These are phyloP conservation scores for Heliocybe sulcata DNA, from an alignment of 1,284 basidiomycete genomes.

Conservation along the genomic window DNA sequence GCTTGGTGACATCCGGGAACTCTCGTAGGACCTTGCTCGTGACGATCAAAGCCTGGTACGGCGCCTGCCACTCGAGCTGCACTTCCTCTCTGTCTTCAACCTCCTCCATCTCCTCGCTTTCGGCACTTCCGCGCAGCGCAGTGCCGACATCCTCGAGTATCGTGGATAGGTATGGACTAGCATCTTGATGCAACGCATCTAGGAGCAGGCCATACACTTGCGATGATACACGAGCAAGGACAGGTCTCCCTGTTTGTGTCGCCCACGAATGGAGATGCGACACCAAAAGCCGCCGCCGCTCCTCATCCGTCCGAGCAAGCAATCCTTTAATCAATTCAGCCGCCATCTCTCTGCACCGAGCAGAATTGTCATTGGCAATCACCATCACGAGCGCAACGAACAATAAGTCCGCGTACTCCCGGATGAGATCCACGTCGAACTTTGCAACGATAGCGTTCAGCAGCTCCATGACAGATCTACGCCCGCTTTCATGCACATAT, in stretches of 20 bases:
- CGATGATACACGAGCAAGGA: conserved; percentile 65
- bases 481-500: conserved; percentile 87
- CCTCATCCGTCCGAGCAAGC: conserved; percentile 59
- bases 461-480: conserved; percentile 89
- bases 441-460: conserved; percentile 80
- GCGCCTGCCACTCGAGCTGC: conserved; percentile 73
- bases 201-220: conserved; percentile 81
- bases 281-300: conserved; percentile 51
- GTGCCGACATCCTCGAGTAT: conserved; percentile 57
- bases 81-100: conserved; percentile 41
- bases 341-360: conserved; percentile 85
- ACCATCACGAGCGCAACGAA: conserved; percentile 92
- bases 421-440: conserved; percentile 73
- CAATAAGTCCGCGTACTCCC: conserved; percentile 83
- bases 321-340: conserved; percentile 78
- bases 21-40: conserved; percentile 59
- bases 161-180: conserved; percentile 37
- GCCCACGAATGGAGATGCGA: conserved; percentile 83
- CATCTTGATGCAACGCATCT: conserved; percentile 51
- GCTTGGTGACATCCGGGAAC: conserved; percentile 39
- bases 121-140: conserved; percentile 42
- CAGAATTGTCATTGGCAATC: conserved; percentile 89
- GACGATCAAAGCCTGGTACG: conserved; percentile 76
- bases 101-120: conserved; percentile 28
- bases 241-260: conserved; percentile 48